phyloP scores from a whole-genome alignment of 805 yeast genomes.

The Nakazawaea ishiwadae region DNA sequence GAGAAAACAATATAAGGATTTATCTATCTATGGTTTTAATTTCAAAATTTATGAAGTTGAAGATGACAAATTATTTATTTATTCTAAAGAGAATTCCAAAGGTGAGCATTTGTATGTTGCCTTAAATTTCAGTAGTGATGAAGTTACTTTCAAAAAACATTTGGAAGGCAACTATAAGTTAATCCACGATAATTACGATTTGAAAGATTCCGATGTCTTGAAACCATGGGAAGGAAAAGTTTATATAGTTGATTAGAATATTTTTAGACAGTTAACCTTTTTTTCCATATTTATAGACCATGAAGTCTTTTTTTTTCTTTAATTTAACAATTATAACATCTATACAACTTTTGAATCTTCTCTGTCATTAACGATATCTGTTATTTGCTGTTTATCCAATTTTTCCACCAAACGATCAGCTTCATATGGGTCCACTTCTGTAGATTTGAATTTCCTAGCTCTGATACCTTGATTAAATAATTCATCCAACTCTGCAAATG shows the following conservation, averaged over 20 bases:
- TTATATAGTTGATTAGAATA: not conserved
- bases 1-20: conserved; percentile 40
- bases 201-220: not conserved
- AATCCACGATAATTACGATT: not conserved
- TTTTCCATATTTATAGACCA: too few species aligned
- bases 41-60: conserved; percentile 40
- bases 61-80: conserved; percentile 36
- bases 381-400: conserved; percentile 5
- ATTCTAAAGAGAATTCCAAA: conserved; percentile 26
- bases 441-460: conserved; percentile 32
- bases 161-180: conserved; percentile 1
- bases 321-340: too few species aligned
- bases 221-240: conserved; percentile 8
- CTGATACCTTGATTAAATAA: conserved; percentile 28
- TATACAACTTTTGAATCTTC: not conserved
- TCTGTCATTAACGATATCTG: conserved; percentile 4
- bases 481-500: conserved; percentile 37
- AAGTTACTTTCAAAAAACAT: not conserved
- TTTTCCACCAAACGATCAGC: conserved; percentile 5
- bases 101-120: conserved; percentile 30
- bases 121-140: conserved; percentile 36
- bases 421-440: conserved; percentile 27
- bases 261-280: too few species aligned
- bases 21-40: conserved; percentile 39
- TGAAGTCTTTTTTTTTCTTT: too few species aligned